phyloP scores from a whole-genome alignment of 2,329 filamentous ascomycete species.

The Pyrenophora teres region DNA sequence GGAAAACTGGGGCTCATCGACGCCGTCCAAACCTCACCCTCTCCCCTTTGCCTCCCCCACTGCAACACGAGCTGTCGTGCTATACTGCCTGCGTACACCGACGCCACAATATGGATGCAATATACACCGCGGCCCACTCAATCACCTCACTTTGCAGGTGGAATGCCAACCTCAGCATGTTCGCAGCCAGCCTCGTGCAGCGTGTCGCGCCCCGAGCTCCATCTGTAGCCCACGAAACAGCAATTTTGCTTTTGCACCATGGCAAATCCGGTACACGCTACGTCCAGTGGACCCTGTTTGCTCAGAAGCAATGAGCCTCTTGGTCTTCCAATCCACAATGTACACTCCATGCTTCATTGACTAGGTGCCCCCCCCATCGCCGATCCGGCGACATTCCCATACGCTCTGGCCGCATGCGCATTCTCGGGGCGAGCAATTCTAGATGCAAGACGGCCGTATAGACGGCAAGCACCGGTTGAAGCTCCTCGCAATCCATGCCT shows the following conservation, averaged over 20 bases:
- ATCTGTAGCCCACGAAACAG: background rate
- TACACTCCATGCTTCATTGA: background rate
- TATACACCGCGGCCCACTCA: constrained; percentile 4
- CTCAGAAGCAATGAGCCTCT: constrained; percentile 7
- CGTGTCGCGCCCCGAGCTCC: background rate
- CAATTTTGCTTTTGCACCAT: constrained; percentile 4
- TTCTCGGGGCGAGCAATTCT: constrained; percentile 12
- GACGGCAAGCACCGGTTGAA: constrained; percentile 21
- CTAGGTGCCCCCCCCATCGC: background rate
- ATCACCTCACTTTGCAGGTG: background rate
- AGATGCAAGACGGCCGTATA: constrained; percentile 19
- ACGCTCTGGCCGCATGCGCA: constrained; percentile 2
- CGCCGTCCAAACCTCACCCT: constrained; percentile 4
- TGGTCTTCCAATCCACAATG: background rate
- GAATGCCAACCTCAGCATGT: background rate
- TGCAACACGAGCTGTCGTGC: constrained; percentile 8
- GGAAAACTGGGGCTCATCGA: background rate
- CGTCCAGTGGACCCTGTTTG: background rate
- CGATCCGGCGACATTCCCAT: constrained; percentile 1
- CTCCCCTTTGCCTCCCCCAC: background rate
- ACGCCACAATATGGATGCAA: constrained; percentile 23
- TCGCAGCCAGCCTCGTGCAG: constrained; percentile 7
- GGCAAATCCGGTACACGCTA: background rate
- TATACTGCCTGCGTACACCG: constrained; percentile 2
- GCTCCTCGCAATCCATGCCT: constrained; percentile 10